A percentile compares a stretch with the other conserved stretches of the same genome.
Conservation (phyloP, 1,284 basidiomycete species). For the Psilocybe mexicana region DNA sequence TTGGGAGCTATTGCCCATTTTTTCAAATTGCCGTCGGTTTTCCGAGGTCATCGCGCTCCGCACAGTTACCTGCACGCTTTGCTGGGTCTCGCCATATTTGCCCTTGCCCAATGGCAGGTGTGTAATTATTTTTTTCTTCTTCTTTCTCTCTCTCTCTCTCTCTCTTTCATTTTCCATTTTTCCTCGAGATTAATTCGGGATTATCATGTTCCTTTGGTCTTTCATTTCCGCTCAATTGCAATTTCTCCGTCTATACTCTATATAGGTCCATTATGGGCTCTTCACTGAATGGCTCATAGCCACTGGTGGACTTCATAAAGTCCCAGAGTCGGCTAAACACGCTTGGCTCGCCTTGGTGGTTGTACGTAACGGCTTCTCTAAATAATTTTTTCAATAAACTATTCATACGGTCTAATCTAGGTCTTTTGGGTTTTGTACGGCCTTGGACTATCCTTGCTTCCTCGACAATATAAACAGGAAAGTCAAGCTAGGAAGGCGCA, state of each 20-base stretch:
- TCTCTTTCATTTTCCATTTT: no score
- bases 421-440: slow-evolving; percentile 50
- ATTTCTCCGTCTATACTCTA: not conserved
- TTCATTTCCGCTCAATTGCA: not conserved
- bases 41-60: slow-evolving; percentile 42
- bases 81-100: slow-evolving; percentile 46
- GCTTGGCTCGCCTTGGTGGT: slow-evolving; percentile 52
- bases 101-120: slow-evolving; percentile 50
- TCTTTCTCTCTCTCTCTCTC: no score
- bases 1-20: slow-evolving; percentile 57
- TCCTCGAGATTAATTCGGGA: not conserved
- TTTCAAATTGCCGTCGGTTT: slow-evolving; percentile 41
- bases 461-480: slow-evolving; percentile 47
- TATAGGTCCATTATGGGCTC: slow-evolving; percentile 49
- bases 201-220: not conserved
- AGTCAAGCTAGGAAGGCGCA: slow-evolving; percentile 15
- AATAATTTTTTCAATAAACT: slow-evolving; percentile 3
- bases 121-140: not conserved
- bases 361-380: slow-evolving; percentile 31
- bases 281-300: slow-evolving; percentile 43
- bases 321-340: slow-evolving; percentile 43
- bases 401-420: slow-evolving; percentile 27
- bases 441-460: slow-evolving; percentile 42
- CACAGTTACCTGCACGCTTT: slow-evolving; percentile 51
- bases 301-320: slow-evolving; percentile 37